Evolutionary conservation across 2,329 filamentous ascomycete species (phyloP), one percentile per base, ranked within the genome.

Genomic region (Akanthomyces muscarius): DNA sequence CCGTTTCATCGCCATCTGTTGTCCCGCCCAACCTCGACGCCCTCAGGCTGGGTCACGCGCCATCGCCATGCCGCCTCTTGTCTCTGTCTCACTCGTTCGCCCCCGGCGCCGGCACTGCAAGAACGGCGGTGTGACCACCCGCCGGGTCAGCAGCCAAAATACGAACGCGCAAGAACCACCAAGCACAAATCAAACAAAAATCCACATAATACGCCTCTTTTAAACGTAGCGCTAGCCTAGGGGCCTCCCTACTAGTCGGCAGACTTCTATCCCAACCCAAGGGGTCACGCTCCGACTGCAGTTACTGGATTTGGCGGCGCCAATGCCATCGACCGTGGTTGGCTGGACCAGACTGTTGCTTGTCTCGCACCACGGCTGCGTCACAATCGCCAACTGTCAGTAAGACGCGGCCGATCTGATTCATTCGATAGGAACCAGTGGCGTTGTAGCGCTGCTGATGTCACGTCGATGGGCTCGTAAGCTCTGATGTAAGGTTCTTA

Each of bases 131-230:
- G 57, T 60, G 57, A 44, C 57, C 23, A 6, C 21, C 55, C 38
- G 10, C 41, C n/a, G 18, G 48, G 57, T 45, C 47, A 52, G 57
- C 47, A 60, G 36, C 57, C 57, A 60, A 44, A 45, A 42, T 30
- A 60, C 30, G 33, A 53, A 4, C 8, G 44, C 44, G 33, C 18
- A 47, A 7, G n/a, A 21, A 47, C 36, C 47, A n/a, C 25, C 41
- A 21, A 25, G 13, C 28, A 48, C 23, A 36, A 21, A 60, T 25
- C 47, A 52, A 52, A 18, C 25, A 16, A 21, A 28, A 52, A 25
- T 16, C 57, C 57, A 51, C 57, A 60, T 60, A 45, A 52, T 60
- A 60, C 48, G 57, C 57, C 57, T 60, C 57, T 52, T 60, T 44
- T 59, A 38, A 58, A 58, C 42, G 30, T 59, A 59, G 30, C 36